phyloP scores from a whole-genome alignment of 202 grass and related monocot genomes.

The Elaeis oleifera region DNA sequence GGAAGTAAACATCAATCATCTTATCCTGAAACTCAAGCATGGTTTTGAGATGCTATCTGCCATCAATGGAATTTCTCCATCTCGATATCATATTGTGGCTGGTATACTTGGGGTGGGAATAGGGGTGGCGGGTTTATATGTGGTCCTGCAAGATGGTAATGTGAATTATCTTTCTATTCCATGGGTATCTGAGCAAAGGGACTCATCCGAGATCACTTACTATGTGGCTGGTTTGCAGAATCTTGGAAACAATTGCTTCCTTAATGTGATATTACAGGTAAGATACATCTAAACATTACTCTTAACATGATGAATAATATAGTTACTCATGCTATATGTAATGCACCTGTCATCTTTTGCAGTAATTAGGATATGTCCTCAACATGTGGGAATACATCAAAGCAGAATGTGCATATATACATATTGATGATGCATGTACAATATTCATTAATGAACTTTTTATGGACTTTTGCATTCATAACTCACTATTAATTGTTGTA shows the following conservation, averaged over 20 bases:
- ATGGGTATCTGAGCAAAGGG: conserved; percentile 28
- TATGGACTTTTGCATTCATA: too few relatives aligned
- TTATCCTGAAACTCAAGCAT: conserved; percentile 50
- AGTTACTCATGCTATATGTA: neutral
- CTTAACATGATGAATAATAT: too few relatives aligned
- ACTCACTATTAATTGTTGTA: too few relatives aligned
- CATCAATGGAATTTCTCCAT: conserved; percentile 12
- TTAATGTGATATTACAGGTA: conserved; percentile 96
- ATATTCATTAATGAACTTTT: too few relatives aligned
- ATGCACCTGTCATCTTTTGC: neutral
- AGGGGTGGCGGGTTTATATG: conserved; percentile 53
- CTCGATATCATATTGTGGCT: conserved; percentile 34
- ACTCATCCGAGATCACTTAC: conserved; percentile 29
- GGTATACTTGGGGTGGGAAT: conserved; percentile 49
- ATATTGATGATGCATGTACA: too few relatives aligned
- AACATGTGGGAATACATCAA: too few relatives aligned
- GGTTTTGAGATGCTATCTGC: conserved; percentile 29
- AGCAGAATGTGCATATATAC: too few relatives aligned
- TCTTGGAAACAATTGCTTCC: conserved; percentile 97
- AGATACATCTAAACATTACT: neutral
- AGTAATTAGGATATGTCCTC: neutral
- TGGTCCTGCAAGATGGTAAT: conserved; percentile 30
- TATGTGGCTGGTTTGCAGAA: conserved; percentile 65
- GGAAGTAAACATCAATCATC: conserved; percentile 16
- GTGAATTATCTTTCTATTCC: conserved; percentile 11